Conservation (phyloP, 345 rosid species). For the Boechera stricta region DNA sequence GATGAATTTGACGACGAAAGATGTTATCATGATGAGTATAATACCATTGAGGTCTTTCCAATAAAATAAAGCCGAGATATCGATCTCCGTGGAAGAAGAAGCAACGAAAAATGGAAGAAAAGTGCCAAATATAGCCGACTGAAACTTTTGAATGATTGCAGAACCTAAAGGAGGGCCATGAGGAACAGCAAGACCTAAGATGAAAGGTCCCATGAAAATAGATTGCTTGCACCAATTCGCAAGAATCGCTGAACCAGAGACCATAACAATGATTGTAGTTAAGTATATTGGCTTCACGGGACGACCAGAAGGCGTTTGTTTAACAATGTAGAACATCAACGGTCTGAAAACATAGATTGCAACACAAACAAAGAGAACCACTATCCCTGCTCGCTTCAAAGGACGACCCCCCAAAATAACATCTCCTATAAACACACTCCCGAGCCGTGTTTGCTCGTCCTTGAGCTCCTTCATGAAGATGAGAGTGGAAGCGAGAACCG, state of each 20-base stretch:
- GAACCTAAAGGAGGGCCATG: conserved; percentile 66
- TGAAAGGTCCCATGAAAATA: conserved; percentile 49
- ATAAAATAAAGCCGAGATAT: not conserved
- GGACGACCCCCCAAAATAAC: conserved; percentile 33
- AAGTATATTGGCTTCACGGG: conserved; percentile 44
- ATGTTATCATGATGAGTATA: not conserved
- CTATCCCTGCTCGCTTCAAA: conserved; percentile 26
- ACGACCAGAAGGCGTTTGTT: conserved; percentile 45
- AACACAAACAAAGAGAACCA: conserved; percentile 34
- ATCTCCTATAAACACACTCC: conserved; percentile 43
- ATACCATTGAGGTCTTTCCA: conserved; percentile 26
- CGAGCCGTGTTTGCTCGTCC: conserved; percentile 39
- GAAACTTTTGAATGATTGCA: conserved; percentile 49
- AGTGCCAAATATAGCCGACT: conserved; percentile 43
- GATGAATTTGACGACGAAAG: conserved; percentile 46
- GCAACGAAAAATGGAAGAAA: conserved; percentile 44
- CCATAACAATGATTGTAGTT: conserved; percentile 39
- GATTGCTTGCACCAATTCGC: conserved; percentile 42
- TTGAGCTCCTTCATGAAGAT: conserved; percentile 43
- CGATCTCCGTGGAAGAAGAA: conserved; percentile 34
- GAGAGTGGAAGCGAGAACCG: conserved; percentile 6
- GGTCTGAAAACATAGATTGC: conserved; percentile 43
- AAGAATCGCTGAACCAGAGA: conserved; percentile 41
- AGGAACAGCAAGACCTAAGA: conserved; percentile 54
- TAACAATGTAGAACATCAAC: conserved; percentile 43